Evolutionary conservation across 179 eudicot species (phyloP), one percentile per base, ranked within the genome.

Genomic region (Drosera spatulata): DNA sequence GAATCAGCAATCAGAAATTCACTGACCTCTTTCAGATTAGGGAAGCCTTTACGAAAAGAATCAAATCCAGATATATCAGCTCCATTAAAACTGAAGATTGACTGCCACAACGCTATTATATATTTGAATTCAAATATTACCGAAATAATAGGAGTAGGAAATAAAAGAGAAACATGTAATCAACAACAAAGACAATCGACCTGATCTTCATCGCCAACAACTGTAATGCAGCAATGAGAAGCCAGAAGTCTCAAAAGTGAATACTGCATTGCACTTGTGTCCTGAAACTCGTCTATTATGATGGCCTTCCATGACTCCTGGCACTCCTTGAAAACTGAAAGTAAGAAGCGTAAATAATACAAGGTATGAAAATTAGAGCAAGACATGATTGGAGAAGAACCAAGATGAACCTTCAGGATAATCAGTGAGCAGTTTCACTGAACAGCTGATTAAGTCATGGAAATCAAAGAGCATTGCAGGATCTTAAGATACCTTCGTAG

Each of bases 151-250:
- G 39, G 9, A 52, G 8, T 39, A 45, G 33, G 33, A 55, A 12
- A 55, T 46, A 52, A 60, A 14, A 53, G 39, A 14, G 4, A 40
- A 60, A 58, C 10, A 66, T 8, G 42, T 9, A 48, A 64, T 10
- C 6, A 51, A 13, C 13, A 14, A 12, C 15, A 53, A 22, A 13
- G 7, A 53, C 22, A 59, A 63, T 15, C 39, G 56, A 88, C 97
- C 95, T 91, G 97, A 78, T 91, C 97, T 69, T 91, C 96, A 68
- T 91, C 97, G 58, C 96, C 96, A 59, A 91, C 88, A 71, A 91
- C 75, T 63, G 97, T 91, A 64, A 91, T 80, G 60, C 77, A 76
- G 62, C 86, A 83, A 77, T 82, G 91, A 51, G 94, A 85, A 76
- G 89, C 85, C 70, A 91, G 81, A 71, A 69, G 71, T 55, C 72